Base-by-base conservation (phyloP, 2,329 filamentous ascomycete genomes). In the Diaporthe citriasiana region DNA sequence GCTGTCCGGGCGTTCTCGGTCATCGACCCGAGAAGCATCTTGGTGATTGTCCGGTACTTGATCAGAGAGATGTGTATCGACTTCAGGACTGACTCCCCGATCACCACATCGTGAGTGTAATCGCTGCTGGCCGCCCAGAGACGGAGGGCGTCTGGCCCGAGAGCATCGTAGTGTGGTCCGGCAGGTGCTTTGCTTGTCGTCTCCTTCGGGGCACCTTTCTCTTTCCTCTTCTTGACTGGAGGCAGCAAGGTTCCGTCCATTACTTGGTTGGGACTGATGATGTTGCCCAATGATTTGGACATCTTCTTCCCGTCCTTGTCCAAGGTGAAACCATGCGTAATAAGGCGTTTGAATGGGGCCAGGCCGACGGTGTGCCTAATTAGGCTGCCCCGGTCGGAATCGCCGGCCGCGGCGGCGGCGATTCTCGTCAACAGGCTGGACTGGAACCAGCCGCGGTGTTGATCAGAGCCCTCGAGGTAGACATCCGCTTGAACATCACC, bases 371-470 rank as follows among this genome's bases (percentile, higher is more conserved):
- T 79, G 7, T 82, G 78, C 0, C 75, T 77, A 25, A 76, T 79
- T 1, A 82, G 80, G 30, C 81, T 81, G 50, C 80, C 78, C 45
- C 81, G 78, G 7, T 80, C 78, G 0, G 80, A 76, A 2, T 83
- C 81, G 5, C 83, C 81, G 56, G 83, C 80, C 12, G 81, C 84
- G 77, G 91, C 88, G 4, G 89, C 87, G 0, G 95, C 94, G 40
- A 97, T 89, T 66, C 94, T 92, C 0, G 97, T 98, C 72, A 99
- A 88, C 15, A 99, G 88, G 76, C 95, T 97, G 9, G 97, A 98
- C 83, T 99, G 97, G 82, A 99, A 99, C 97, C 97, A 99, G 40
- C 97, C 97, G 51, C 97, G 93, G 83, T 99, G 97, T 82, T 99
- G 97, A 82, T 99, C 97, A 4, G 93, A 94, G 42, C 97, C 97